Conservation (phyloP, 768 basidiomycete genomes). For the Hericium erinaceus region DNA sequence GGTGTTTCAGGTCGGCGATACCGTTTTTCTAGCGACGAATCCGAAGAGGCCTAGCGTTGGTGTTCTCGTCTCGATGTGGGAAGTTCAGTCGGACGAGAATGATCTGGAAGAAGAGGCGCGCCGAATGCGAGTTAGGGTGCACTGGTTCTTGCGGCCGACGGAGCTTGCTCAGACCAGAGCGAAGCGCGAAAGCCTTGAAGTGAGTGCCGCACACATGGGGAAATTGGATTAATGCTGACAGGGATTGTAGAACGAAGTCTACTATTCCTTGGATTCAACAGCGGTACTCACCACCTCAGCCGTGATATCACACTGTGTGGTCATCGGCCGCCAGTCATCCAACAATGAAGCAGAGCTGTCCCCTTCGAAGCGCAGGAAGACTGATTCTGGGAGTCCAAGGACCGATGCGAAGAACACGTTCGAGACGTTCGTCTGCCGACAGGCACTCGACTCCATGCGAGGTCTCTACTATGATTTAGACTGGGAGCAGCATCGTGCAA, state of each 20-base stretch:
- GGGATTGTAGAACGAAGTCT: constrained; percentile 58
- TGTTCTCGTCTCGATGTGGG: constrained; percentile 66
- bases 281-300: constrained; percentile 8
- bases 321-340: constrained; percentile 15
- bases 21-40: constrained; percentile 46
- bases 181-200: constrained; percentile 51
- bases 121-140: constrained; percentile 48
- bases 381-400: not conserved
- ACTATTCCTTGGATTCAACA: constrained; percentile 33
- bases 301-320: constrained; percentile 10
- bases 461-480: constrained; percentile 55
- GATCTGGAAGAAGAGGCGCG: constrained; percentile 24
- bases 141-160: constrained; percentile 67
- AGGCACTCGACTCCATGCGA: constrained; percentile 47
- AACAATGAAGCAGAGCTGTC: not conserved
- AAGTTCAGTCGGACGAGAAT: constrained; percentile 23
- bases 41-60: constrained; percentile 50
- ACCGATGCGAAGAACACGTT: not conserved
- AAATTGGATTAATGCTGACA: not conserved
- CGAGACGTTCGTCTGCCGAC: constrained; percentile 41
- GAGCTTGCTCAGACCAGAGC: constrained; percentile 55
- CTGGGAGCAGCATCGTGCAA: constrained; percentile 42
- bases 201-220: constrained; percentile 21
- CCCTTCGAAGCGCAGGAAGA: constrained; percentile 5
- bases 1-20: constrained; percentile 52